A percentile compares a stretch with the other conserved stretches of the same genome.
These are phyloP conservation scores for Umbelopsis sp. DNA, from an alignment of 192 early-diverging fungal genomes.

Conservation along the genomic window DNA sequence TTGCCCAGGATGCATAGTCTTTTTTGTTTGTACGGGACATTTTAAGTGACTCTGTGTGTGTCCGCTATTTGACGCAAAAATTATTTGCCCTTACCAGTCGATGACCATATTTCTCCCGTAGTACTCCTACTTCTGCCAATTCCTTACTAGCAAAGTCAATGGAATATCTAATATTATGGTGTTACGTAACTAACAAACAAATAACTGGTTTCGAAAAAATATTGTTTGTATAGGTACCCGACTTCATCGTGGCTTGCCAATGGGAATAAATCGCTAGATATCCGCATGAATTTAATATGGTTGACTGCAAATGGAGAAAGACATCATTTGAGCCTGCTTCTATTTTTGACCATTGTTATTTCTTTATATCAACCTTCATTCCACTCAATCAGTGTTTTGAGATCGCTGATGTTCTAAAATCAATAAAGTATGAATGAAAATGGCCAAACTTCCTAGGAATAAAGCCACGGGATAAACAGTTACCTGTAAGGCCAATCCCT, in stretches of 20 bases:
- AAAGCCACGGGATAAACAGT: not conserved
- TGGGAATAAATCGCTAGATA: conserved; percentile 51
- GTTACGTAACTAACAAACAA: too few species aligned
- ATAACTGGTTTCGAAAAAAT: not conserved
- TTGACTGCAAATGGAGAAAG: conserved; percentile 19
- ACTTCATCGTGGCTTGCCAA: conserved; percentile 45
- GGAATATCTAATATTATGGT: conserved; percentile 20
- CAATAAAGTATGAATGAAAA: not conserved
- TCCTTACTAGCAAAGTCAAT: conserved; percentile 41
- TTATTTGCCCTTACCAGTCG: conserved; percentile 28
- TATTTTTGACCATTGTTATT: not conserved
- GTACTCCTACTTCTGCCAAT: conserved; percentile 34
- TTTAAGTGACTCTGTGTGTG: not conserved
- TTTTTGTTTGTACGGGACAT: not conserved
- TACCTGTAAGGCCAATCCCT: conserved; percentile 38
- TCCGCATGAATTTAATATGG: conserved; percentile 50
- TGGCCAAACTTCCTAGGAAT: not conserved
- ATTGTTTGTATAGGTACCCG: conserved; percentile 19
- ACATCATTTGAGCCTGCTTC: not conserved
- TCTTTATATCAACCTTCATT: conserved; percentile 31
- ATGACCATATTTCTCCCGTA: conserved; percentile 44
- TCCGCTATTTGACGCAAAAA: not conserved
- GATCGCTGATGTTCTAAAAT: conserved; percentile 36
- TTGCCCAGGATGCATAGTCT: conserved; percentile 56
- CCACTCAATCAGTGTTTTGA: conserved; percentile 45